Evolutionary conservation across 257 asterid species (phyloP), one percentile per base, ranked within the genome.

Genomic region (Osmanthus fragrans): DNA sequence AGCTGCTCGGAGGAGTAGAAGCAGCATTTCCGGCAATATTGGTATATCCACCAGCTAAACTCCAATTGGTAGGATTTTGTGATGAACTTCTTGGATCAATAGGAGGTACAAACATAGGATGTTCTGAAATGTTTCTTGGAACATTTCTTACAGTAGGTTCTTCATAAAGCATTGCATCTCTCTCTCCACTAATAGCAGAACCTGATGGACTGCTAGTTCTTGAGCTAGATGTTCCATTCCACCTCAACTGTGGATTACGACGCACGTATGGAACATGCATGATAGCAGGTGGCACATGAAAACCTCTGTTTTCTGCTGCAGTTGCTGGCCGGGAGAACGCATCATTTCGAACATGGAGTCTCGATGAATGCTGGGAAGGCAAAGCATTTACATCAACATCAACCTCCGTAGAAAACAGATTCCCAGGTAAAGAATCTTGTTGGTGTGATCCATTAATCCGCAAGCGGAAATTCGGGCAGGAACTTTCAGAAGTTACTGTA

Each of bases 81-180:
- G 87, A 80, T n/a, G 88, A 75, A 81, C 81, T 86, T 83, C 92
- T 85, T 39, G 81, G 78, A 45, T 87, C 97, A 77, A 73, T 64
- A 27, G 90, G 72, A 2, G 94, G 92, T 69, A 86, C 73, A 82
- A 92, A 89, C 80, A 93, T 77, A 29, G 98, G 96, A 83, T 87
- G 93, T 71, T 93, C 94, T 10, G 92, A 87, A 54, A 93, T 85
- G 90, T 85, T 90, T 81, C 96, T 86, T 1, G 92, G 90, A 71
- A 82, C 82, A 72, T 82, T 85, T 72, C 91, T 79, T 34, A 86
- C 56, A 27, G 75, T 42, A 19, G 90, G 83, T 54, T 77, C 88
- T 47, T 79, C 97, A 77, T 73, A 82, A 74, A 84, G 77, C 19
- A 76, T 70, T 54, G 79, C 73, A 77, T 80, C 72, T 73, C 83